phyloP scores from a whole-genome alignment of 345 rosid species.

The Gossypium bickii region DNA sequence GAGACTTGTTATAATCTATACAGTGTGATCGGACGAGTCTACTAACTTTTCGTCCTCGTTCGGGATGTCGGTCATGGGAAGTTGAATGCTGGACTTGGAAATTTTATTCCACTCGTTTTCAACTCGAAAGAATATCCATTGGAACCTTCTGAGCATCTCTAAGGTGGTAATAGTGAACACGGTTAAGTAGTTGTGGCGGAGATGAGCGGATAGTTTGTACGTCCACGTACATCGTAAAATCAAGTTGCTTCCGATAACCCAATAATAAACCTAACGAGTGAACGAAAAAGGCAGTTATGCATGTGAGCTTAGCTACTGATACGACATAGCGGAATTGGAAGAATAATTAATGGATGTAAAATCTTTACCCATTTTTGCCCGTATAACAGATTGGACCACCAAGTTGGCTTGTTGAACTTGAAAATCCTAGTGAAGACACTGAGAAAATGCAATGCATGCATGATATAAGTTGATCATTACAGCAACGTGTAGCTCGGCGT shows the following conservation, averaged over 20 bases:
- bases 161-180: conserved; percentile 57
- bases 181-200: conserved; percentile 80
- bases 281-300: neutral
- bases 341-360: neutral
- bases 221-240: conserved; percentile 92
- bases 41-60: conserved; percentile 69
- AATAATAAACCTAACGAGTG: conserved; percentile 60
- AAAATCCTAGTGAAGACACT: conserved; percentile 86
- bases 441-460: conserved; percentile 17
- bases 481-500: neutral
- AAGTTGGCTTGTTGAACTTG: conserved; percentile 70
- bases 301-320: neutral
- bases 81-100: conserved; percentile 53
- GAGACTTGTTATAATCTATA: conserved; percentile 31
- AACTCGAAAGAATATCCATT: conserved; percentile 89
- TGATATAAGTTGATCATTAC: neutral
- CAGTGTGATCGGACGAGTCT: conserved; percentile 47
- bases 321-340: neutral
- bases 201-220: conserved; percentile 90
- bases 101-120: conserved; percentile 96
- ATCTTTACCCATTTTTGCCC: conserved; percentile 79
- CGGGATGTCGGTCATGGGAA: conserved; percentile 44
- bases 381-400: conserved; percentile 46
- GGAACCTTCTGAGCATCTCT: conserved; percentile 86
- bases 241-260: conserved; percentile 91